Conservation (phyloP, 768 basidiomycete genomes). For the Cubamyces sp. region DNA sequence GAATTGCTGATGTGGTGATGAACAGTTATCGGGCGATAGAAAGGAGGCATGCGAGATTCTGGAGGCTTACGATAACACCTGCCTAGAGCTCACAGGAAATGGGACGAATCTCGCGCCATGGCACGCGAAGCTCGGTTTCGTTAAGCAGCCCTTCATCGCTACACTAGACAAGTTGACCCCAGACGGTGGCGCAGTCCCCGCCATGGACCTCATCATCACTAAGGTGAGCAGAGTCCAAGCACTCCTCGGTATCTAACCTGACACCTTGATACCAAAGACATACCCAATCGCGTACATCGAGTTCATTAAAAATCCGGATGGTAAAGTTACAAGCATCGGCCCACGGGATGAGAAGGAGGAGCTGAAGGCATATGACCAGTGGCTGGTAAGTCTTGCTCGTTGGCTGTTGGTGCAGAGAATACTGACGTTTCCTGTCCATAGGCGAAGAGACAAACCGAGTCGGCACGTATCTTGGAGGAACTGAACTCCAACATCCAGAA, state of each 20-base stretch:
- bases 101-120: slow-evolving; percentile 85
- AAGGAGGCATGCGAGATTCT: slow-evolving; percentile 84
- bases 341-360: slow-evolving; percentile 78
- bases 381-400: slow-evolving; percentile 60
- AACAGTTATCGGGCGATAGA: slow-evolving; percentile 65
- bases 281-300: slow-evolving; percentile 85
- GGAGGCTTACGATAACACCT: slow-evolving; percentile 72
- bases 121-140: slow-evolving; percentile 88
- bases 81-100: slow-evolving; percentile 78
- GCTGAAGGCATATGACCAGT: slow-evolving; percentile 55
- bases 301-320: slow-evolving; percentile 53
- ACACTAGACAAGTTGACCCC: slow-evolving; percentile 77
- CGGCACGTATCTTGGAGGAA: slow-evolving; percentile 57
- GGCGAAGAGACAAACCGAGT: slow-evolving; percentile 63
- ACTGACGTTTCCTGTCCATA: slow-evolving; percentile 33
- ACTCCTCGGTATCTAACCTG: not conserved
- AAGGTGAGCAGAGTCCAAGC: slow-evolving; percentile 49
- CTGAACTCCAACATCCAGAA: slow-evolving; percentile 57
- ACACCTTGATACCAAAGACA: slow-evolving; percentile 41
- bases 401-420: not conserved
- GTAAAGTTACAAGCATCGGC: slow-evolving; percentile 45
- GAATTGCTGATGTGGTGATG: slow-evolving; percentile 1
- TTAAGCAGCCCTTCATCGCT: slow-evolving; percentile 64
- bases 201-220: slow-evolving; percentile 73
- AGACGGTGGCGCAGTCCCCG: slow-evolving; percentile 79